Conservation (phyloP, 2,329 filamentous ascomycete genomes). For the Dactylella cylindrospora region DNA sequence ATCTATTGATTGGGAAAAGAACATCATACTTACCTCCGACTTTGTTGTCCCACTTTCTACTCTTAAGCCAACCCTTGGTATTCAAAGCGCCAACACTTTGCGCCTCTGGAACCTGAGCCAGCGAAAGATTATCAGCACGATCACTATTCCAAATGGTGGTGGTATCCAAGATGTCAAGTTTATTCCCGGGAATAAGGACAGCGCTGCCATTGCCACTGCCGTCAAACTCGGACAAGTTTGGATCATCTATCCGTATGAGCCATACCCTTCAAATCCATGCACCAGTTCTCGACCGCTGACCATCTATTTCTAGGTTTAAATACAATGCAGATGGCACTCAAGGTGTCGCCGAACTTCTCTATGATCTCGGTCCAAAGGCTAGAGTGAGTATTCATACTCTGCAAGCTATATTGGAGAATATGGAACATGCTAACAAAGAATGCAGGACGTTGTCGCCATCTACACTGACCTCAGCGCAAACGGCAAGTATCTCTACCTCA, state of each 20-base stretch:
- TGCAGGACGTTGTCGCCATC: conserved; percentile 28
- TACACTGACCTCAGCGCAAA: conserved; percentile 61
- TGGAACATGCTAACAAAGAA: background rate
- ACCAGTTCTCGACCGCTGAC: background rate
- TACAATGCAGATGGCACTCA: conserved; percentile 57
- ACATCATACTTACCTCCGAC: conserved; percentile 64
- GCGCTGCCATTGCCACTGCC: conserved; percentile 63
- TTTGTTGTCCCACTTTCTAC: conserved; percentile 65
- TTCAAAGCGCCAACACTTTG: conserved; percentile 61
- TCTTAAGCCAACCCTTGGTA: conserved; percentile 61
- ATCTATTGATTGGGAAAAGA: conserved; percentile 60
- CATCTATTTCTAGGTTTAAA: conserved; percentile 8
- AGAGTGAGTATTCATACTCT: conserved; percentile 56
- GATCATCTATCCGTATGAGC: conserved; percentile 66
- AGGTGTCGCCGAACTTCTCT: conserved; percentile 62
- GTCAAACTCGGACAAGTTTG: conserved; percentile 64
- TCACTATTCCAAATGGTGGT: conserved; percentile 62
- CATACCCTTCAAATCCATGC: conserved; percentile 50
- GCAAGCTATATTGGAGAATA: background rate
- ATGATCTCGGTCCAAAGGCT: conserved; percentile 60
- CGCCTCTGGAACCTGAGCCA: conserved; percentile 61
- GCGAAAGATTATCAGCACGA: conserved; percentile 62
- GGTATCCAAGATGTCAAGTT: conserved; percentile 68
- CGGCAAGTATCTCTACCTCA: conserved; percentile 63
- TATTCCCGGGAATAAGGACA: conserved; percentile 63